These are phyloP conservation scores for Withania somnifera DNA, from an alignment of 305 asterid species.

Conservation along the genomic window DNA sequence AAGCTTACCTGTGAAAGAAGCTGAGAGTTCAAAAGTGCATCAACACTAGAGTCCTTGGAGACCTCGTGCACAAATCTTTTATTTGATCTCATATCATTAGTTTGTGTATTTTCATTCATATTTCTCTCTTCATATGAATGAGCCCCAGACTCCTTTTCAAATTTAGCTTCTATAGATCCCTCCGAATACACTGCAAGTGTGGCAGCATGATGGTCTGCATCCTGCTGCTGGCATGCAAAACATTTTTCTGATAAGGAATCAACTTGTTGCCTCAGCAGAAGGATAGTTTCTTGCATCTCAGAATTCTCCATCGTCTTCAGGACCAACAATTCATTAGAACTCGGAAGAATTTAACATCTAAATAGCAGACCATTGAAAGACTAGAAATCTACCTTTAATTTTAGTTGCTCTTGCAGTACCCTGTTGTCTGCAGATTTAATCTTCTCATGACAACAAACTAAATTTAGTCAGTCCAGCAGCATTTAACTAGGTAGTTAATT, in stretches of 20 bases:
- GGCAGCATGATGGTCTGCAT: slow-evolving; percentile 14
- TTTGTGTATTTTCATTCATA: slow-evolving; percentile 43
- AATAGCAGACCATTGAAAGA: not conserved
- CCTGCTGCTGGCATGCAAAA: slow-evolving; percentile 19
- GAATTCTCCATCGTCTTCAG: slow-evolving; percentile 44
- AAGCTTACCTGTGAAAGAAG: slow-evolving; percentile 47
- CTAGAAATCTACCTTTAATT: slow-evolving; percentile 43
- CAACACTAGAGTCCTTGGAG: slow-evolving; percentile 25
- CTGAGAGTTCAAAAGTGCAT: slow-evolving; percentile 36
- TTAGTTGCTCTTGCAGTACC: slow-evolving; percentile 10
- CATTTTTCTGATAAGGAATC: slow-evolving; percentile 34
- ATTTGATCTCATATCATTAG: slow-evolving; percentile 39
- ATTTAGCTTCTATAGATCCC: slow-evolving; percentile 21
- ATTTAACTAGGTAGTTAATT: not conserved
- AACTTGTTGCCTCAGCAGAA: slow-evolving; percentile 46
- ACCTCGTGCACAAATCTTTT: slow-evolving; percentile 29
- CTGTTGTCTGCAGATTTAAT: too few relatives aligned
- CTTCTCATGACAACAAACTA: too few relatives aligned
- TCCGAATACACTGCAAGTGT: slow-evolving; percentile 19
- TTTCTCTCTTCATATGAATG: slow-evolving; percentile 30
- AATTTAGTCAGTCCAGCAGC: too few relatives aligned
- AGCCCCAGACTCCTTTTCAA: slow-evolving; percentile 20
- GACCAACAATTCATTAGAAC: slow-evolving; percentile 11
- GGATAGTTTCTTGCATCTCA: slow-evolving; percentile 58
- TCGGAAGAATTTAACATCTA: slow-evolving; percentile 1